Conservation (phyloP, 2,329 filamentous ascomycete species). For the Claviceps sp. region DNA sequence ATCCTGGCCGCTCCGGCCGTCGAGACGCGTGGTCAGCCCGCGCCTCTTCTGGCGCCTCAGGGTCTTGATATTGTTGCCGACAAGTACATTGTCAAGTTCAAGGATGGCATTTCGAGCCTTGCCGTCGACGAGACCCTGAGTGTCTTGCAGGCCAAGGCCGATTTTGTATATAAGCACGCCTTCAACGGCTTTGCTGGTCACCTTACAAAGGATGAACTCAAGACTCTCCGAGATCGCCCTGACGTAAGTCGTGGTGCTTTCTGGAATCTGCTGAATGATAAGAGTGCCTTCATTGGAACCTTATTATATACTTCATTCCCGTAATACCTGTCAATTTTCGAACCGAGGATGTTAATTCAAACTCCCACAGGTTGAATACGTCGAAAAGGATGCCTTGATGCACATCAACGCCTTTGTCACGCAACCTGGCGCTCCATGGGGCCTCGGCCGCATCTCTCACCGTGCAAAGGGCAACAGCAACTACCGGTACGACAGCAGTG, state of each 20-base stretch:
- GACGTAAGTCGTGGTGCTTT: slow-evolving; percentile 8
- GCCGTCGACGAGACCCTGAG: slow-evolving; percentile 7
- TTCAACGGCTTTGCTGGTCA: slow-evolving; percentile 15
- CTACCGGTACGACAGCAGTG: slow-evolving; percentile 27
- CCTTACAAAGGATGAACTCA: slow-evolving; percentile 10
- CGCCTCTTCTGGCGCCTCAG: slow-evolving; percentile 13
- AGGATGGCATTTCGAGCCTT: slow-evolving; percentile 8
- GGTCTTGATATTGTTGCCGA: slow-evolving; percentile 10
- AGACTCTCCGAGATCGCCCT: slow-evolving; percentile 12
- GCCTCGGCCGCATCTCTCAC: slow-evolving; percentile 22
- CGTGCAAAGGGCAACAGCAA: slow-evolving; percentile 13
- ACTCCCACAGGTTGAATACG: slow-evolving; percentile 17
- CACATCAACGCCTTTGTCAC: slow-evolving; percentile 7
- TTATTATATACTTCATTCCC: too few species aligned
- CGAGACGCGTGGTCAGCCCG: slow-evolving; percentile 13
- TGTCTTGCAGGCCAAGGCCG: slow-evolving; percentile 10
- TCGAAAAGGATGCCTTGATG: slow-evolving; percentile 24
- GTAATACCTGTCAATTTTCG: too few species aligned
- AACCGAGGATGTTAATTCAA: neutral
- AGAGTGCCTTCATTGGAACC: too few species aligned
- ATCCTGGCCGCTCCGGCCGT: slow-evolving; percentile 11
- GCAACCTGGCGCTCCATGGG: slow-evolving; percentile 16
- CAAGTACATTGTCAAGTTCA: slow-evolving; percentile 20
- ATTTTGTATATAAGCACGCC: slow-evolving; percentile 12
- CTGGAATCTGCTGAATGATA: neutral